phyloP scores from a whole-genome alignment of 257 asterid genomes.

The Ophiorrhiza pumila region DNA sequence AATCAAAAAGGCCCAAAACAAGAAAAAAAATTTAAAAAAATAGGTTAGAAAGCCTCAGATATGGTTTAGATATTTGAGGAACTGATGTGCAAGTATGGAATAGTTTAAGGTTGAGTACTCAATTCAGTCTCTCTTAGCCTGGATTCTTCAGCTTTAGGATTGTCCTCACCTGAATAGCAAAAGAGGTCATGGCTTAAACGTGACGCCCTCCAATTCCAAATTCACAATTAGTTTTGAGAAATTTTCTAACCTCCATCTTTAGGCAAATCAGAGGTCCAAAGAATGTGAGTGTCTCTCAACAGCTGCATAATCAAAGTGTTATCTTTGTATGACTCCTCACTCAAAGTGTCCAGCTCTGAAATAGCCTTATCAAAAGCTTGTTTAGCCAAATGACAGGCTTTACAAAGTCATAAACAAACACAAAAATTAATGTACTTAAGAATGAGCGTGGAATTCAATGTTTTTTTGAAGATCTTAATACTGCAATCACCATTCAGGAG shows the following conservation, averaged over 20 bases:
- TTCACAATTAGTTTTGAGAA: neutral
- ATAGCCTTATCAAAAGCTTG: too few species aligned
- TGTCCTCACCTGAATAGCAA: constrained; percentile 55
- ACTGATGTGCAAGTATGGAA: too few species aligned
- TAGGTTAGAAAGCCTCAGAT: too few species aligned
- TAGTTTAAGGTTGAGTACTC: constrained; percentile 12
- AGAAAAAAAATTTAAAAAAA: neutral
- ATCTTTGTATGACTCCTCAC: constrained; percentile 88
- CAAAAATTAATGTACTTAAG: neutral
- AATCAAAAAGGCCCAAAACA: neutral
- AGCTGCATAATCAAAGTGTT: constrained; percentile 92
- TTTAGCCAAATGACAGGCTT: too few species aligned
- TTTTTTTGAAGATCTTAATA: too few species aligned
- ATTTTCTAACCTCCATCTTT: constrained; percentile 65
- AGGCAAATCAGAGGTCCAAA: constrained; percentile 89
- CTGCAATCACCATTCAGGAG: constrained; percentile 69
- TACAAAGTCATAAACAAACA: constrained; percentile 18
- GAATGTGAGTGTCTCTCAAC: constrained; percentile 81
- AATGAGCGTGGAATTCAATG: too few species aligned
- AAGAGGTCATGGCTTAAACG: neutral
- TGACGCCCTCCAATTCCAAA: neutral
- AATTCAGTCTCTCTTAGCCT: constrained; percentile 49
- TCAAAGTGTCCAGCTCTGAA: constrained; percentile 82
- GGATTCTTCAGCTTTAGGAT: constrained; percentile 49
- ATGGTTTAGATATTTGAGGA: neutral